Evolutionary conservation across 352 stramenopile species (phyloP), one percentile per base, ranked within the genome.

Genomic region (Peronosclerospora sorghi): DNA sequence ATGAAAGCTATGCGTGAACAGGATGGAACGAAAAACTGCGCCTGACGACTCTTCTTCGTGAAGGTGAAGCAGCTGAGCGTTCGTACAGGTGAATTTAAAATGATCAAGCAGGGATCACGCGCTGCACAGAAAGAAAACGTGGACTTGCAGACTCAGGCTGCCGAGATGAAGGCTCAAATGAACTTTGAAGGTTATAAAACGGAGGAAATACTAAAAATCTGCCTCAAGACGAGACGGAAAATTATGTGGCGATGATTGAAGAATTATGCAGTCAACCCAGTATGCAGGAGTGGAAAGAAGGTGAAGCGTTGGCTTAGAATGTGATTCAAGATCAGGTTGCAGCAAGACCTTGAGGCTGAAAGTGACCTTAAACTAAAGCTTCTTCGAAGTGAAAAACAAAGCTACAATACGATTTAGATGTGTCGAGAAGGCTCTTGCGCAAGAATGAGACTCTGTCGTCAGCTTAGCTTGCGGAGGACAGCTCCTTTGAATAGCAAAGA

Each of bases 341-440:
- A n/a, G 20, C 58, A 65, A 20, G 67, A 65, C 10, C 24, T 83
- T 8, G 75, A 65, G 34, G 74, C 72, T 0, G 74, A 83, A 43
- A 82, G 77, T 32, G 74, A 84, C 17, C 39, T 84, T 15, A 82
- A 83, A 41, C 65, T 84, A 34, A 62, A 66, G 4, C 56, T 69
- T 7, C 74, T 83, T 32, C 74, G 80, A 40, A 67, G 83, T 20
- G 74, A 86, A 35, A 86, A 82, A 34, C 59, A 83, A 86, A 86
- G 41, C 41, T 86, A 84, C 3, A 83, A 84, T 76, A 82, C 34
- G 74, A 86, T 37, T 55, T 86, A 8, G 74, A 84, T 30, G 74
- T 83, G 4, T 78, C 72, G 7, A 50, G 82, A 12, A 64, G 68
- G 15, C 39, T 84, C 0, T 56, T 84, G 55, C 72, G 84, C 35